Evolutionary conservation across 1,284 basidiomycete species (phyloP), one percentile per base, ranked within the genome.

Genomic region (Crocinoboletus sp.): DNA sequence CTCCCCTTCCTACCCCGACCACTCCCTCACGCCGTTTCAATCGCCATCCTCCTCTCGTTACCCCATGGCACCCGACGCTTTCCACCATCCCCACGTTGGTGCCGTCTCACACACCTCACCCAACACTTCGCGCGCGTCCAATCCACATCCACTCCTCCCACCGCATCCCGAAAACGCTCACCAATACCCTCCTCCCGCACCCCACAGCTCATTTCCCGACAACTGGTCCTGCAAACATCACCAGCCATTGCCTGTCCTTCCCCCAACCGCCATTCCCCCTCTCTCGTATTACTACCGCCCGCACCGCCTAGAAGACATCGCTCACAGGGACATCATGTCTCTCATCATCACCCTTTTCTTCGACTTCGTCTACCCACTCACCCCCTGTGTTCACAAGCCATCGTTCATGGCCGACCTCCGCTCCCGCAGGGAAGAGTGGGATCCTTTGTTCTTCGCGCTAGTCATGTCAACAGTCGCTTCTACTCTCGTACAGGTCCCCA

Each of bases 331-430:
- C 52, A 87, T 80, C 5, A 82, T 89, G 46, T 77, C 78, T 35
- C 76, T 87, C 49, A 85, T 92, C 54, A 82, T 92, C 51, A 77
- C 83, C 24, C 76, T 92, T 17, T 93, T 89, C 69, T 92, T 92
- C 61, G 89, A 92, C 64, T 92, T 89, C 60, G 84, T 92, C 35
- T 90, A 91, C 63, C 85, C 88, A 8, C 73, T 92, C 37, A 89
- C 85, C 7, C 90, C 89, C 5, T 87, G 84, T 64, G 70, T 89
- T 39, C 85, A 89, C 67, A 84, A 82, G 57, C 88, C 88, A 29
- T 86, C 86, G 1, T 93, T 92, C 61, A 84, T 91, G 82, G 82
- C 84, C 17, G 89, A 91, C 65, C 71, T 94, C 25, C 80, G 84
- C 50, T 72, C 78, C 0, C 77, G 77, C 35, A 68, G 87, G 46